Evolutionary conservation across 371 early-diverging fungal species (phyloP), one percentile per base, ranked within the genome.

Genomic region (Mortierella sp.): DNA sequence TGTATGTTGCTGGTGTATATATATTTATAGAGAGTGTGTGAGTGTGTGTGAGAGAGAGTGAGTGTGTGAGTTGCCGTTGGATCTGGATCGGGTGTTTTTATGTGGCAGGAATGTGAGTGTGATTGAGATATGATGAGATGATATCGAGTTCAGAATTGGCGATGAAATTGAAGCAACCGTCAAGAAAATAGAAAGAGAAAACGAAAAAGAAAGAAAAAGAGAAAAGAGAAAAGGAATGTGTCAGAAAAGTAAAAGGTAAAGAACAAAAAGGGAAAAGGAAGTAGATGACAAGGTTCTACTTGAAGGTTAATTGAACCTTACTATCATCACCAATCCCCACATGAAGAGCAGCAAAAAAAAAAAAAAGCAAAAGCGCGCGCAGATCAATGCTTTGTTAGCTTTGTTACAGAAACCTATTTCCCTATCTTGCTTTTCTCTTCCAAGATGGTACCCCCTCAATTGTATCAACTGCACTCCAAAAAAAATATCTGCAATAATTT

Each of bases 291-390:
- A 22, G 28, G 64, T 30, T 47, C 47, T 45, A 26, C 26, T 16
- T 40, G 30, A 63, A 30, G 49, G 64, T 26, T 40, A 63, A 47
- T 47, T 63, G 9, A 52, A n/a, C 14, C 11, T 43, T 52, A 52
- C 24, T 6, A 20, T 2, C 12, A n/a, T 22, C 52, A 52, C 52
- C 52, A 52, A 52, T 52, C 52, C 52, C 24, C 52, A n/a, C 52
- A 52, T 11, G 47, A 47, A 52, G 52, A 52, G 52, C 52, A n/a
- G n/a, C n/a, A n/a, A n/a, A n/a, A n/a, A n/a, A n/a, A n/a, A n/a
- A n/a, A n/a, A n/a, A n/a, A n/a, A n/a, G n/a, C n/a, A n/a, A n/a
- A n/a, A n/a, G n/a, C n/a, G n/a, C n/a, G n/a, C n/a, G n/a, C n/a
- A 9, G 35, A 35, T 35, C 35, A 35, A 35, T 30, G 64, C 49